Conservation (phyloP, 495 filamentous ascomycete species). For the Daldinia concentrica region DNA sequence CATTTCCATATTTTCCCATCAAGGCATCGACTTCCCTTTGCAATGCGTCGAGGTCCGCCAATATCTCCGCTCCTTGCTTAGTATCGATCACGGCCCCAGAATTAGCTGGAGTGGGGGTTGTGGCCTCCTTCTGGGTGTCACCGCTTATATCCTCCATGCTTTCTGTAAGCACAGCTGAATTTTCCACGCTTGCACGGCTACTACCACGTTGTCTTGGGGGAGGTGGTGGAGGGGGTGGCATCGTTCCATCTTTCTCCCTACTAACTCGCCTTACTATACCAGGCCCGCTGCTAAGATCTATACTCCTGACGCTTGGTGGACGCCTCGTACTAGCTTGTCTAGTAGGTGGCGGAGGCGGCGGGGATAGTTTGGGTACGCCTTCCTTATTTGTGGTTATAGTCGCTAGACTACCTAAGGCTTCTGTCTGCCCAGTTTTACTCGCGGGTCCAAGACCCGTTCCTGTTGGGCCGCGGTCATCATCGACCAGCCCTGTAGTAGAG, state of each 20-base stretch:
- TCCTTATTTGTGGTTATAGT: constrained; percentile 31
- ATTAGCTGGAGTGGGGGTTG: constrained; percentile 31
- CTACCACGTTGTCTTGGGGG: constrained; percentile 66
- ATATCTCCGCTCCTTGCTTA: constrained; percentile 59
- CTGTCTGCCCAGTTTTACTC: constrained; percentile 20
- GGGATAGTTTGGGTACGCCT: constrained; percentile 47
- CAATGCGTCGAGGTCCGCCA: constrained; percentile 72
- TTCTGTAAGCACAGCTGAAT: constrained; percentile 28
- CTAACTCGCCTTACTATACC: constrained; percentile 35
- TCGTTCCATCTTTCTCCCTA: constrained; percentile 41
- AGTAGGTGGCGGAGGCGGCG: constrained; percentile 57
- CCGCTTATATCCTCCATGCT: constrained; percentile 25
- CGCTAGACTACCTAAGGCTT: constrained; percentile 3
- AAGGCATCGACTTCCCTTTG: constrained; percentile 78
- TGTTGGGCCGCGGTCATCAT: constrained; percentile 30
- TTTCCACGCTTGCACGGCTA: constrained; percentile 60
- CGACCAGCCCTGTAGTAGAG: constrained; percentile 15
- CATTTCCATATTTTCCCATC: constrained; percentile 62
- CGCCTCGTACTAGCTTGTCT: constrained; percentile 52
- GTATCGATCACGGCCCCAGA: background rate
- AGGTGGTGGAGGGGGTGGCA: constrained; percentile 62
- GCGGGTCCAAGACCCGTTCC: constrained; percentile 14
- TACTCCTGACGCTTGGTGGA: constrained; percentile 49
- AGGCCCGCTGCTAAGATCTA: constrained; percentile 47
- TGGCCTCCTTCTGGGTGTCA: constrained; percentile 30